Conservation (phyloP, 78 protist genomes). For the Dictyostelium intermedium region DNA sequence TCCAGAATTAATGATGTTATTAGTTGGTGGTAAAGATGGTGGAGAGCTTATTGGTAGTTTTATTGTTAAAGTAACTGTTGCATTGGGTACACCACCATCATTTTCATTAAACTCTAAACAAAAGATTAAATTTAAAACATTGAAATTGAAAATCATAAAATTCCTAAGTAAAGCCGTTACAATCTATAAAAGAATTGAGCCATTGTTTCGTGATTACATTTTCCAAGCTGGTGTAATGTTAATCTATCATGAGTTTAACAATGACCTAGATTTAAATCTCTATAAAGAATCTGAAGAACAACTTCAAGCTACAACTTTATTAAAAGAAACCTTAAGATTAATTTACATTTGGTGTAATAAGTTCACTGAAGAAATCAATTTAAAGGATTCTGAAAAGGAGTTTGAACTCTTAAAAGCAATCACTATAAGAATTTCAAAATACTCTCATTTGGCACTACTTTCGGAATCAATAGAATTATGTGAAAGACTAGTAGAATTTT, state of each 20-base stretch:
- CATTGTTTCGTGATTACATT: background rate
- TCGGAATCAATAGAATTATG: background rate
- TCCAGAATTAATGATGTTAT: background rate
- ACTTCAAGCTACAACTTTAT: background rate
- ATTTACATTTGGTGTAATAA: slow-evolving; percentile 1
- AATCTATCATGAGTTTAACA: background rate
- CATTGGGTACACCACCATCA: background rate
- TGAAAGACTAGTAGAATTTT: slow-evolving; percentile 12
- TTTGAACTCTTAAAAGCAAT: slow-evolving; percentile 1
- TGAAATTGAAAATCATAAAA: background rate
- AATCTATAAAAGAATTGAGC: background rate
- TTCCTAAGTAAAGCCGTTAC: background rate
- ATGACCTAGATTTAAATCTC: background rate
- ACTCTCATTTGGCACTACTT: background rate
- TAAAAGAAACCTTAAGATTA: slow-evolving; percentile 12
- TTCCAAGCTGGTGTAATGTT: slow-evolving; percentile 5
- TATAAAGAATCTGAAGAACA: background rate
- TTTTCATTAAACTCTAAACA: background rate
- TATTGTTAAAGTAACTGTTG: background rate
- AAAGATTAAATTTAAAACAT: background rate
- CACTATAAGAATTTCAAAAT: background rate
- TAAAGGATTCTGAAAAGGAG: background rate
- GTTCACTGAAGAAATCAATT: background rate
- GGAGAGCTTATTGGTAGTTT: background rate
- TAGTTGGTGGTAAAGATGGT: background rate